These are phyloP conservation scores for Cucumis melo DNA, from an alignment of 306 rosid genomes.

Conservation along the genomic window DNA sequence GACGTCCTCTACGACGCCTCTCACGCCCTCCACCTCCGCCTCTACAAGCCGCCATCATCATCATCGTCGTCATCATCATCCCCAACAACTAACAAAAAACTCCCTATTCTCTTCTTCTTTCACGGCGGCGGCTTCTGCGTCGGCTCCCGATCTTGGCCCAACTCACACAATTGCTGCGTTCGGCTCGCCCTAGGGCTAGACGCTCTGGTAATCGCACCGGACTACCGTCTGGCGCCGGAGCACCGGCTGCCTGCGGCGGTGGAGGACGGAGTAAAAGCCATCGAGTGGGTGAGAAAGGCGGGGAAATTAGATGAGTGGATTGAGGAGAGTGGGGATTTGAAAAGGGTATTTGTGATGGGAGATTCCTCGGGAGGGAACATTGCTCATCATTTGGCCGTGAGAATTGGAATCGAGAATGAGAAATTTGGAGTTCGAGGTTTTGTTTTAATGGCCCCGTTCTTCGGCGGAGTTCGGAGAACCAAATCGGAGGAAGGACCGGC, in stretches of 20 bases:
- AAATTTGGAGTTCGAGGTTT: conserved; percentile 33
- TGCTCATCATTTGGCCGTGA: conserved; percentile 76
- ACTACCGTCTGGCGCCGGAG: conserved; percentile 79
- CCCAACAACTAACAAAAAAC: neutral
- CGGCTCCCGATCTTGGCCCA: conserved; percentile 80
- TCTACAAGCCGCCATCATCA: conserved; percentile 31
- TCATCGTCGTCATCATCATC: neutral
- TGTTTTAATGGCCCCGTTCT: conserved; percentile 68
- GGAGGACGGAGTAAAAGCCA: conserved; percentile 50
- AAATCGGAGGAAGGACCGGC: conserved; percentile 67
- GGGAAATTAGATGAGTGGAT: conserved; percentile 45
- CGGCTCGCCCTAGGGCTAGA: conserved; percentile 39
- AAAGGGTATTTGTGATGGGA: conserved; percentile 50
- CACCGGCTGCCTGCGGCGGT: conserved; percentile 66
- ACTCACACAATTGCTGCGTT: conserved; percentile 56
- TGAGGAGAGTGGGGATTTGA: conserved; percentile 34
- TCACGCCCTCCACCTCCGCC: conserved; percentile 48
- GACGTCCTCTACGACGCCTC: conserved; percentile 35
- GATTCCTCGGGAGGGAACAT: conserved; percentile 93
- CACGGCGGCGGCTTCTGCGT: conserved; percentile 94
- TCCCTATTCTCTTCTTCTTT: conserved; percentile 45
- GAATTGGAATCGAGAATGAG: conserved; percentile 15
- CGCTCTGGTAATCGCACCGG: conserved; percentile 43
- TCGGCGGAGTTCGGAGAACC: conserved; percentile 74
- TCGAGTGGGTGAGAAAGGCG: conserved; percentile 56